Evolutionary conservation across 73 alveolate genomes (phyloP).

Genomic region (Paramecium tetraurelia): DNA sequence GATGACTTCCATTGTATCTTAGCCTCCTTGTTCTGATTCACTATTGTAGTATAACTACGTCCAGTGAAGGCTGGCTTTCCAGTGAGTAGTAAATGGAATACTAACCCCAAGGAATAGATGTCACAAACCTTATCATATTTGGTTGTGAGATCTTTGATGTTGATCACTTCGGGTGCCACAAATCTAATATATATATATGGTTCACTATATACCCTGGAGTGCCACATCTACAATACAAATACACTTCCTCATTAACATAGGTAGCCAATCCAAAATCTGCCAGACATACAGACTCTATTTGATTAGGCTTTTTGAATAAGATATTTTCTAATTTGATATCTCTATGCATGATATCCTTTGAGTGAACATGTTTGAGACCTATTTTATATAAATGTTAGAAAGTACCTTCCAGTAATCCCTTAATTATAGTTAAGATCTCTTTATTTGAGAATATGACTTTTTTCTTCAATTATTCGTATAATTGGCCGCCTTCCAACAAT

Average conservation of each 20-base stretch:
- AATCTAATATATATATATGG: background rate
- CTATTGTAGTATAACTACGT: conserved; percentile 28
- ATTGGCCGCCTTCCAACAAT: conserved; percentile 78
- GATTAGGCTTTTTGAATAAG: conserved; percentile 43
- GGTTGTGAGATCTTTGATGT: conserved; percentile 53
- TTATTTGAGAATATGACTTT: conserved; percentile 42
- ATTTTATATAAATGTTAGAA: background rate
- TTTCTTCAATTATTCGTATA: conserved; percentile 70
- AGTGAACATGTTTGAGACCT: conserved; percentile 42
- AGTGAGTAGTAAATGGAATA: conserved; percentile 48
- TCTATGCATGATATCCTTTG: conserved; percentile 62
- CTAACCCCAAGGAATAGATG: conserved; percentile 49
- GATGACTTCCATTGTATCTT: conserved; percentile 11
- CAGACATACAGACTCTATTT: conserved; percentile 33
- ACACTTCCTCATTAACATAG: conserved; percentile 41
- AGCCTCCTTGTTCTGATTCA: conserved; percentile 16
- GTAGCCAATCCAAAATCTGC: conserved; percentile 67
- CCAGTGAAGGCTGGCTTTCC: conserved; percentile 45
- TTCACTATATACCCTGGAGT: conserved; percentile 53
- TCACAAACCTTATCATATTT: conserved; percentile 61
- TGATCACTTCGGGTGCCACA: conserved; percentile 64
- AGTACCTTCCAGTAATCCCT: conserved; percentile 57
- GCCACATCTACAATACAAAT: conserved; percentile 57
- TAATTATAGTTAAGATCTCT: conserved; percentile 16
- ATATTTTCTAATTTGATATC: conserved; percentile 60